Base-by-base conservation (phyloP, 2,329 filamentous ascomycete genomes). In the Bipolaris bicolor region DNA sequence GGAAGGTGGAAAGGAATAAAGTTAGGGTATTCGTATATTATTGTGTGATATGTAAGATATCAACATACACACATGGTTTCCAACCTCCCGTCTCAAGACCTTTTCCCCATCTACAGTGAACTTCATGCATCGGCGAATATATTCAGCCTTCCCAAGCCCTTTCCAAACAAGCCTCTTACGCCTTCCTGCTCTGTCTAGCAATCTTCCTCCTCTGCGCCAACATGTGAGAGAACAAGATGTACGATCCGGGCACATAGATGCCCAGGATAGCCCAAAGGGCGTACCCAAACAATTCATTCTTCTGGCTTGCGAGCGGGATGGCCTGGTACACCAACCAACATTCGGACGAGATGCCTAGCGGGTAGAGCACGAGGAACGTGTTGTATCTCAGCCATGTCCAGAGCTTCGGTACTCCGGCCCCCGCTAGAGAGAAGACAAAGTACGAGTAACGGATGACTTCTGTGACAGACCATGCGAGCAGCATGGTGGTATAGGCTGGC, bases 381-480 rank as follows among this genome's bases (percentile, higher is more conserved):
- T 96, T 97, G 79, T 97, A 87, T 68, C 92, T 84, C 77, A 96
- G 80, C 90, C 92, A 96, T 36, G 86, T 87, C 73, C 97, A 83
- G 58, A 83, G 80, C 0, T 70, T 74, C 0, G 92, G 91, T 29
- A 90, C 85, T 26, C 85, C 83, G 62, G 68, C 33, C 0, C 67
- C 66, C 62, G 82, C 79, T 31, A 95, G 84, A 67, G 86, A 87
- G 69, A 92, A 83, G 34, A 90, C 90, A 75, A 98, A 98, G 83
- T 91, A 99, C 46, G 86, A 85, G 83, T 99, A 99, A 52, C 95
- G 89, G 69, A 97, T 89, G 51, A 97, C 90, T 80, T 99, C 95
- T 59, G 95, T 97, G 57, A 91, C 77, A 63, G 87, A 89, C 94
- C 95, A 98, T 31, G 95, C 93, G 54, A 89, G 71, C 57, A 98